phyloP scores from a whole-genome alignment of 108 stramenopile species.

The Mediolabrus comicus region DNA sequence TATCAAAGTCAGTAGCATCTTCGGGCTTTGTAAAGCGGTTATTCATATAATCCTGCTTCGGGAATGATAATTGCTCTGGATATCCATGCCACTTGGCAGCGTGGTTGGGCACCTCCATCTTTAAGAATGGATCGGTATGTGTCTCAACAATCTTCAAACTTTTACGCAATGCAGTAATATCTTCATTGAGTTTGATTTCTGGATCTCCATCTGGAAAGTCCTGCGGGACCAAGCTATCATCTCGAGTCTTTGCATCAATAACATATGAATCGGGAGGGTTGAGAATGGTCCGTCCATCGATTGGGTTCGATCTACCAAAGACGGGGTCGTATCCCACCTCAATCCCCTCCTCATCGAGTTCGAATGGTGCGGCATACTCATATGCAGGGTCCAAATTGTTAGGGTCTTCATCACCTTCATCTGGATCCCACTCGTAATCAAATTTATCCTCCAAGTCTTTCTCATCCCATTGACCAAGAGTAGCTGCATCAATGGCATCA shows the following conservation, averaged over 20 bases:
- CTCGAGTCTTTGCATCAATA: conserved; percentile 60
- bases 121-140: conserved; percentile 70
- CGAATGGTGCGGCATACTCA: conserved; percentile 38
- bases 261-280: conserved; percentile 72
- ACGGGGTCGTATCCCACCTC: conserved; percentile 77
- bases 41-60: conserved; percentile 65
- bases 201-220: conserved; percentile 63
- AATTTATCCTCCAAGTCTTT: conserved; percentile 53
- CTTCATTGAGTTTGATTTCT: conserved; percentile 62
- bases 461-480: conserved; percentile 69
- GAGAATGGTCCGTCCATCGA: conserved; percentile 72
- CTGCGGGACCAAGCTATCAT: conserved; percentile 56
- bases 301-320: conserved; percentile 73
- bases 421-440: conserved; percentile 79
- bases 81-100: conserved; percentile 84
- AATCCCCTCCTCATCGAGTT: conserved; percentile 75
- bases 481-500: conserved; percentile 68
- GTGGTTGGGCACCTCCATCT: conserved; percentile 66
- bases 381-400: conserved; percentile 44
- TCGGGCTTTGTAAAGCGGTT: conserved; percentile 77
- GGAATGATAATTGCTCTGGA: conserved; percentile 60
- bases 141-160: conserved; percentile 75
- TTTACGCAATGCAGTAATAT: conserved; percentile 66
- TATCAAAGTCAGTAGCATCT: conserved; percentile 70
- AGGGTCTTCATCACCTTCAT: conserved; percentile 56